Percentiles rank a stretch among this genome's conserved stretches.
Evolutionary conservation across 208 protist species (phyloP).

Genomic region (Leishmania guyanensis): DNA sequence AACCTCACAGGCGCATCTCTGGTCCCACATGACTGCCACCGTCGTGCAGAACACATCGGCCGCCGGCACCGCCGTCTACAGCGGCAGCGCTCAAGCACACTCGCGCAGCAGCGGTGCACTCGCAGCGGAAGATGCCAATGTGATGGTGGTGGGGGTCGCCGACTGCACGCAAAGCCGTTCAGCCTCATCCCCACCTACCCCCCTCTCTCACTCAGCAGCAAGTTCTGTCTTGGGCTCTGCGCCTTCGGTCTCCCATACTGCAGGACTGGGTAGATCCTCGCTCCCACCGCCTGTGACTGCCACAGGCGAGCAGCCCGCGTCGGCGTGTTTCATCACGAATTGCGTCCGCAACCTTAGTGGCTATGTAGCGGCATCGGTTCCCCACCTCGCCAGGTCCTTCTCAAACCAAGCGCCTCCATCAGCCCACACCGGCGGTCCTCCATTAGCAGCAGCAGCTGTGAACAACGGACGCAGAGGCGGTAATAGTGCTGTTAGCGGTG

Average conservation of each 20-base stretch:
- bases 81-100: background rate
- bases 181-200: background rate
- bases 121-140: background rate
- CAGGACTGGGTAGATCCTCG: background rate
- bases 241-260: background rate
- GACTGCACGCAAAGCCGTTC: constrained; percentile 3
- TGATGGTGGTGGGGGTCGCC: background rate
- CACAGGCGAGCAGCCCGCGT: background rate
- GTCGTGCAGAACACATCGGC: background rate
- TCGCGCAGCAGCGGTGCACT: background rate
- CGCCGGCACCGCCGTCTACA: background rate
- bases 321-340: constrained; percentile 11
- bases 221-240: background rate
- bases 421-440: background rate
- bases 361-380: constrained; percentile 14
- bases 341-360: constrained; percentile 14
- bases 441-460: background rate
- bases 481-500: background rate
- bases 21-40: background rate
- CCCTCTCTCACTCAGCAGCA: background rate
- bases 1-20: background rate
- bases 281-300: background rate
- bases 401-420: background rate
- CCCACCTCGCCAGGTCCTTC: background rate
- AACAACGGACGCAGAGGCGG: background rate